phyloP scores from a whole-genome alignment of 768 basidiomycete genomes.

The Calocybe gangraenosa region DNA sequence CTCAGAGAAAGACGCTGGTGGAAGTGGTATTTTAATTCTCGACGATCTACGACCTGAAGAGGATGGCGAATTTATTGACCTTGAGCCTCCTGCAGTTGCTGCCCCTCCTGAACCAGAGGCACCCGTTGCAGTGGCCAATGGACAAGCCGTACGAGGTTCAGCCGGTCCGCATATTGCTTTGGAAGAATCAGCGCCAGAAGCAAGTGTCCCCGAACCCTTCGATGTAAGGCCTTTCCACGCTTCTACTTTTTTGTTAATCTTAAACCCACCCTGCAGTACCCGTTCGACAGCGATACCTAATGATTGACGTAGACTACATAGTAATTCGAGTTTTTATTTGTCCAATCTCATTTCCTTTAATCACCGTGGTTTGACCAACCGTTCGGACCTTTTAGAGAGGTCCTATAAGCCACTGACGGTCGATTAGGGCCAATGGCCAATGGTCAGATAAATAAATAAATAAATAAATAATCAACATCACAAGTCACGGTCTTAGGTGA shows the following conservation, averaged over 20 bases:
- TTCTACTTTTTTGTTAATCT: background rate
- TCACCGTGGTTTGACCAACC: no score
- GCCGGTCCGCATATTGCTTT: slow-evolving; percentile 59
- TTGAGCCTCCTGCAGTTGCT: slow-evolving; percentile 33
- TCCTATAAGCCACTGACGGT: no score
- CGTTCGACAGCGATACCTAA: slow-evolving; percentile 66
- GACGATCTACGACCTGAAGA: slow-evolving; percentile 69
- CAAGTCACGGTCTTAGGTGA: slow-evolving; percentile 16
- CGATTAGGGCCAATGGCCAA: no score
- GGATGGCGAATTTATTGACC: slow-evolving; percentile 69
- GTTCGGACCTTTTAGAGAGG: no score
- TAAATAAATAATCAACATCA: slow-evolving; percentile 7
- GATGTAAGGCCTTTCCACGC: slow-evolving; percentile 55
- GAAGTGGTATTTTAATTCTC: slow-evolving; percentile 86
- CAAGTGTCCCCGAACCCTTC: slow-evolving; percentile 73
- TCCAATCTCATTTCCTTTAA: no score
- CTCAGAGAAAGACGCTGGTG: slow-evolving; percentile 67
- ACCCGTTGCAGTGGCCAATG: slow-evolving; percentile 26
- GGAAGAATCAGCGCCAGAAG: slow-evolving; percentile 69
- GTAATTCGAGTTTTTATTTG: no score
- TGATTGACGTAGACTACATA: background rate
- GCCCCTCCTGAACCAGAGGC: slow-evolving; percentile 22
- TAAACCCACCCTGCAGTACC: slow-evolving; percentile 53
- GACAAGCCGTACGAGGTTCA: slow-evolving; percentile 24
- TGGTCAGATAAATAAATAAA: no score